Evolutionary conservation across 768 basidiomycete genomes (phyloP), one percentile per base, ranked within the genome.

Genomic region (Pholiota molesta): DNA sequence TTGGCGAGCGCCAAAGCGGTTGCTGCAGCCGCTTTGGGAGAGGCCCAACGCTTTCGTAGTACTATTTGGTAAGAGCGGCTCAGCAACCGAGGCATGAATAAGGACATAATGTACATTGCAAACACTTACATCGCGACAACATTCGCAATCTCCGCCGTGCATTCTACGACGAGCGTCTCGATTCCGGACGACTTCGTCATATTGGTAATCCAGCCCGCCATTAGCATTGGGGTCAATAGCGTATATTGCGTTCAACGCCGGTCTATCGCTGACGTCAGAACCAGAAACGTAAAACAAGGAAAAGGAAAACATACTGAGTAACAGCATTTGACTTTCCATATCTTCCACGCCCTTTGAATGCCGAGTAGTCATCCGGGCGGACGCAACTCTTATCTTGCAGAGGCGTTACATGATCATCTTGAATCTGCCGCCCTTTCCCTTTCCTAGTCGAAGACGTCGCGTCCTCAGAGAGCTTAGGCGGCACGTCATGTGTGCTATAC

Each of bases 141-240:
- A 89, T 64, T 92, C 91, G 71, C 94, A 97, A 64, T 94, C 92
- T 1, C 81, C 86, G 3, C 83, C 95, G 54, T 90, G 81, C 80
- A 97, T 81, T 55, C 78, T 76, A 65, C 80, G 81, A 33, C 95
- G 79, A 35, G 85, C 83, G 17, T 83, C 83, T 67, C 82, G 89
- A 42, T 78, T 80, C 28, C 94, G 79, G 13, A 93, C 89, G 16
- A 94, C 92, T 53, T 89, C 87, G 47, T 94, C 89, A 68, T 83
- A 97, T 65, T 88, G 86, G 71, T 83, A 89, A 45, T 78, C 75
- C 10, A 85, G 51, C 0, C 92, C 94, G 0, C 80, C 78, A 70
- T 97, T 97, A 37, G 74, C 77, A 8, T 75, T 74, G 3, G 86
- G 83, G 65, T 91, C 80, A 55, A 96, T 89, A 58, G 84, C 83